Evolutionary conservation across 345 rosid species (phyloP).

Genomic region (Brassica rapa): DNA sequence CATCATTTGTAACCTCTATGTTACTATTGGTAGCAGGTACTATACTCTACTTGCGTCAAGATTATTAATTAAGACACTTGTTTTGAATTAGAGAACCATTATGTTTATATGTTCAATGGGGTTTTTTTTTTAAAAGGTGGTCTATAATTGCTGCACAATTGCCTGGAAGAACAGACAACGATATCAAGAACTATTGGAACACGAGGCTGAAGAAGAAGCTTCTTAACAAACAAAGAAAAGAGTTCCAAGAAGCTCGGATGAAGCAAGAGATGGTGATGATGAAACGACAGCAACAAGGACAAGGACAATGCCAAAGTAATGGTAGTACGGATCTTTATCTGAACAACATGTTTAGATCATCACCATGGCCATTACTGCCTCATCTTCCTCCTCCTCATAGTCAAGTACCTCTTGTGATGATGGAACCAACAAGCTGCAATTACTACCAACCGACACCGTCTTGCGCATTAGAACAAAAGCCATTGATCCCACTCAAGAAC

Average conservation of each 20-base stretch:
- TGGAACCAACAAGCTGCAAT: conserved; percentile 36
- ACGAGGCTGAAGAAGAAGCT: conserved; percentile 79
- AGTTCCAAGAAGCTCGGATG: conserved; percentile 46
- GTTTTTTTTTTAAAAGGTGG: conserved; percentile 48
- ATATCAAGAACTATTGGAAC: conserved; percentile 86
- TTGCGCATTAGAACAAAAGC: conserved; percentile 31
- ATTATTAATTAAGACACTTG: neutral
- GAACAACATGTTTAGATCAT: conserved; percentile 44
- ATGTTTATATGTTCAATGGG: neutral
- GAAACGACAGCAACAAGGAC: conserved; percentile 41
- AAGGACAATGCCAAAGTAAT: conserved; percentile 28
- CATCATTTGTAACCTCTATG: conserved; percentile 57
- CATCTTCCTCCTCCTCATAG: conserved; percentile 30
- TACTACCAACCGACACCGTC: conserved; percentile 33
- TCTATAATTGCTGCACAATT: conserved; percentile 81
- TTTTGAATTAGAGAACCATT: conserved; percentile 13
- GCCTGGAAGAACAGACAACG: conserved; percentile 83
- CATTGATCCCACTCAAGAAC: conserved; percentile 30
- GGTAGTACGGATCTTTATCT: conserved; percentile 36
- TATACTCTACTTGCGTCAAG: neutral
- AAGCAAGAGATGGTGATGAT: conserved; percentile 55
- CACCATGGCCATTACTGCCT: conserved; percentile 46
- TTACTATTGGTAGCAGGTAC: conserved; percentile 69
- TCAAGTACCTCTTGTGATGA: conserved; percentile 36
- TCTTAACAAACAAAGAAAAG: conserved; percentile 63